These are phyloP conservation scores for Aegilops sharonensis DNA, from an alignment of 176 grass and related monocot species.

Conservation along the genomic window DNA sequence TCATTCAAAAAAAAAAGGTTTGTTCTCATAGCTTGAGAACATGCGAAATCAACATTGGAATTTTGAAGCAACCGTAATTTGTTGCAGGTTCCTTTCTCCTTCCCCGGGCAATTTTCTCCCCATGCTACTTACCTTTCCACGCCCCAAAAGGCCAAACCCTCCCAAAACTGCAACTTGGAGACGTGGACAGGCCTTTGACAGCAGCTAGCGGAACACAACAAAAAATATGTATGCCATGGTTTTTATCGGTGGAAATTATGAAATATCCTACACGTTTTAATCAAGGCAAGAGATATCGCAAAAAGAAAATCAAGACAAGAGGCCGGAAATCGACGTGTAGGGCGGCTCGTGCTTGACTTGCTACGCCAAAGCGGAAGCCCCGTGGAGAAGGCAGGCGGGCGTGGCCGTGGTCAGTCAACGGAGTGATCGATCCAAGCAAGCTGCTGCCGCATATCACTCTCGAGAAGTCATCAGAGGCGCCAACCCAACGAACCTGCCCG, in stretches of 20 bases:
- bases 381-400: not conserved
- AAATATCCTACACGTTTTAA: slow-evolving; percentile 10
- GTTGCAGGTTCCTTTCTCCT: too few relatives aligned
- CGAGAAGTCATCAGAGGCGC: not conserved
- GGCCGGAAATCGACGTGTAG: not conserved
- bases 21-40: too few relatives aligned
- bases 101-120: too few relatives aligned
- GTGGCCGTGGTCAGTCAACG: slow-evolving; percentile 15
- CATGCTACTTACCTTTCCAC: too few relatives aligned
- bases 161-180: not conserved
- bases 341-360: not conserved
- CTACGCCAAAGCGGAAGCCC: not conserved
- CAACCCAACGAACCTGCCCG: not conserved
- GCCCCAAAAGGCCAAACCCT: not conserved
- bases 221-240: not conserved
- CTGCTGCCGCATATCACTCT: not conserved
- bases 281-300: not conserved
- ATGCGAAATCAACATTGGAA: too few relatives aligned
- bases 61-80: too few relatives aligned
- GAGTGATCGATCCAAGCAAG: not conserved
- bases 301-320: not conserved
- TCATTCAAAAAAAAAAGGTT: too few relatives aligned
- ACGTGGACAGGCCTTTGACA: not conserved
- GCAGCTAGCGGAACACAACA: not conserved
- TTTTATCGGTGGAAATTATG: not conserved